Percentiles rank a stretch among this genome's conserved stretches.
Evolutionary conservation across 805 yeast species (phyloP).

Genomic region (Pichia scutulata): DNA sequence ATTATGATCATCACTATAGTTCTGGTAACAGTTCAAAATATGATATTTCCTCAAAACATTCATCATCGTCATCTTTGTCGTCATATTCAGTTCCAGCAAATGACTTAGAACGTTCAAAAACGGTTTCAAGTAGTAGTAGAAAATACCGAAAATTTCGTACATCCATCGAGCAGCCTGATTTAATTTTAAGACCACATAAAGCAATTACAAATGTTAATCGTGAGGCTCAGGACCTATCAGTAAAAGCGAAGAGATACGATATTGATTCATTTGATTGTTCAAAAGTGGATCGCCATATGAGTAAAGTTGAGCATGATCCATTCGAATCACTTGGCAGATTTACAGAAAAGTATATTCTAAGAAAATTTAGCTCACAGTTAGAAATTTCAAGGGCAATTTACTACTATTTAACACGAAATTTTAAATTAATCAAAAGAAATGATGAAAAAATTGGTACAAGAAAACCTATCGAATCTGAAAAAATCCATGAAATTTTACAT

Average conservation of each 20-base stretch:
- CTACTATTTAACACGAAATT: conserved; percentile 54
- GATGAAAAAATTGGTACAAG: conserved; percentile 28
- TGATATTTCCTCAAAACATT: not conserved
- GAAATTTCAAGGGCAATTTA: conserved; percentile 63
- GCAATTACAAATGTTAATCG: conserved; percentile 37
- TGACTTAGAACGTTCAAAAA: conserved; percentile 65
- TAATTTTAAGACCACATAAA: conserved; percentile 57
- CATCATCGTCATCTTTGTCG: not conserved
- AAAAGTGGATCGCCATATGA: conserved; percentile 38
- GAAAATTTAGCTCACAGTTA: conserved; percentile 43
- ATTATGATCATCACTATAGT: not conserved
- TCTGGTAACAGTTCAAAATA: not conserved
- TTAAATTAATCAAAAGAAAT: conserved; percentile 34
- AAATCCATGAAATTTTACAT: conserved; percentile 23
- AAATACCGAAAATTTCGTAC: conserved; percentile 61
- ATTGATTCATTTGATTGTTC: conserved; percentile 24
- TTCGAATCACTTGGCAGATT: conserved; percentile 23
- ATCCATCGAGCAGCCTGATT: conserved; percentile 49
- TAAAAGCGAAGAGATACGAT: not conserved
- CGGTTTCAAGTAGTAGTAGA: conserved; percentile 61
- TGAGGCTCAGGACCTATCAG: conserved; percentile 32
- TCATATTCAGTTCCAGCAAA: conserved; percentile 25
- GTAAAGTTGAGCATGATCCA: conserved; percentile 30
- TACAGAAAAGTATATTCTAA: conserved; percentile 47
- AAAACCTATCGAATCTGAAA: conserved; percentile 20